Percentiles rank a stretch among this genome's conserved stretches.
phyloP scores from a whole-genome alignment of 2,329 filamentous ascomycete species.

The Penicillium palitans region DNA sequence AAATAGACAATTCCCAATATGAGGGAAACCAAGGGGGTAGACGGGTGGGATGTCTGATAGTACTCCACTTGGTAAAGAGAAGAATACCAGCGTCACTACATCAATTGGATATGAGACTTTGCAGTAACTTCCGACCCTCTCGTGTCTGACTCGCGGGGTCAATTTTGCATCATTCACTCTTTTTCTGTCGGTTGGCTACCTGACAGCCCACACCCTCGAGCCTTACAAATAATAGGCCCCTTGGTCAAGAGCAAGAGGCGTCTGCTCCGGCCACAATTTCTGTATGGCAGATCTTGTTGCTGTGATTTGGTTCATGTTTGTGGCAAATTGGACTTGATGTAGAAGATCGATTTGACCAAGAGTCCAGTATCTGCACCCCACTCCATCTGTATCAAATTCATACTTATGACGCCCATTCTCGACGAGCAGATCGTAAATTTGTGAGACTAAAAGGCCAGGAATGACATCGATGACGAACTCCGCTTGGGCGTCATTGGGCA shows the following conservation, averaged over 20 bases:
- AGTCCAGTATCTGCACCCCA: slow-evolving; percentile 24
- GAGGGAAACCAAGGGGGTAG: no score
- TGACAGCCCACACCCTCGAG: no score
- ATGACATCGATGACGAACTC: slow-evolving; percentile 12
- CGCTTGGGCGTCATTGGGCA: slow-evolving; percentile 1
- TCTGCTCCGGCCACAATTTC: slow-evolving; percentile 24
- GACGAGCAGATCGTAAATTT: slow-evolving; percentile 13
- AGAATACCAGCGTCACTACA: no score
- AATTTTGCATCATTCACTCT: no score
- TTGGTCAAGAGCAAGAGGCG: slow-evolving; percentile 14
- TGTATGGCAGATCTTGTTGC: slow-evolving; percentile 14
- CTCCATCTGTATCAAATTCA: slow-evolving; percentile 24
- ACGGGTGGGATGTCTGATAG: no score
- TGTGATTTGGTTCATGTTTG: slow-evolving; percentile 10
- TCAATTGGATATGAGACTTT: no score
- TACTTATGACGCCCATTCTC: slow-evolving; percentile 23
- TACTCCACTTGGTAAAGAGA: no score
- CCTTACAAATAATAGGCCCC: neutral
- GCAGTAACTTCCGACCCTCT: no score
- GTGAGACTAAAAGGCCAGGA: slow-evolving; percentile 3
- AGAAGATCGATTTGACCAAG: slow-evolving; percentile 20
- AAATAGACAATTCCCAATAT: no score
- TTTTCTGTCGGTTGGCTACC: no score
- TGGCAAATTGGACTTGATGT: slow-evolving; percentile 3
- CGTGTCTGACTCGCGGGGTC: no score